Base-by-base conservation (phyloP, 257 asterid species). In the Eustoma russellianum region DNA sequence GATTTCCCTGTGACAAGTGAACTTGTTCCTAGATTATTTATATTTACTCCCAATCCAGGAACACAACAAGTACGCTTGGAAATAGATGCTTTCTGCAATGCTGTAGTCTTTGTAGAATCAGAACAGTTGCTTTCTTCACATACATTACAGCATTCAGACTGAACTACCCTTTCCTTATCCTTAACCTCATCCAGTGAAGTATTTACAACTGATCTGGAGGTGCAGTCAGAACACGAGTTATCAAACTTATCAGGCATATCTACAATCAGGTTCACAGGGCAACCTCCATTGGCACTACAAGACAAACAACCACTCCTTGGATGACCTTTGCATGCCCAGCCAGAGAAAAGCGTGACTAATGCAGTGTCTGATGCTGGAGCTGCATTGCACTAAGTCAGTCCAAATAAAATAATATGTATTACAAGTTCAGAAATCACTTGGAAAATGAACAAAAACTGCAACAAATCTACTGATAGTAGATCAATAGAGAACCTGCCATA, bases 321-420 rank as follows among this genome's bases (percentile, higher is more conserved):
- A 59, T 68, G 73, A 56, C 98, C 98, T 75, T 91, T 87, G 76
- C 98, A 91, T 52, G 96, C 96, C 98, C 98, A 91, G 54, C 98
- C 98, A 70, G 96, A 73, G 74, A 87, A 91, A 52, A 91, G 77
- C 11, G 98, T 91, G 41, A 91, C 89, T 68, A 91, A 66, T 65
- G 96, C 96, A 54, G 76, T 67, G 67, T 91, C 98, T n/a, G 94
- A 74, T 51, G 83, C 76, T 17, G 98, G 94, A 69, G 96, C 98
- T 91, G 92, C 73, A 55, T 5, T 13, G 70, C 61, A 53, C 63
- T 49, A 72, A 65, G 51, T 24, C 51, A 50, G 55, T 62, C 52
- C 62, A 62, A 67, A 41, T 38, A 19, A 57, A 38, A 53, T 44
- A 66, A 70, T 5, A 54, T 41, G 68, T 62, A 44, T 7, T 17